These are phyloP conservation scores for Zymoseptoria pseudotritici DNA, from an alignment of 2,329 filamentous ascomycete genomes.

Conservation along the genomic window DNA sequence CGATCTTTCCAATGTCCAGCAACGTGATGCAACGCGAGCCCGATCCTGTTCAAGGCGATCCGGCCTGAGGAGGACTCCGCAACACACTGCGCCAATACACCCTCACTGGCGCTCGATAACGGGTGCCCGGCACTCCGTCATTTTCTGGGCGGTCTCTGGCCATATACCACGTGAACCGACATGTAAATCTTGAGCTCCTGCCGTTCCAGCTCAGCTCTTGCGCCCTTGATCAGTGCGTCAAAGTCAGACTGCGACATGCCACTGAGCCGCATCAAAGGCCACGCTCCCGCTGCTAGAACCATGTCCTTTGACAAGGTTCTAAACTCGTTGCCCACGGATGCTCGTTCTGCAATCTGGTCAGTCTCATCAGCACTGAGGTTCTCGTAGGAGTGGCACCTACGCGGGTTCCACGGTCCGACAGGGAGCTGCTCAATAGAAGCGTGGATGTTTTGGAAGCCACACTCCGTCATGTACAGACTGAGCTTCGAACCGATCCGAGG, in stretches of 20 bases:
- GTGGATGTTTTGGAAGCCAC: slow-evolving; percentile 14
- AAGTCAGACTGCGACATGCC: slow-evolving; percentile 10
- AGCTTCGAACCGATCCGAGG: slow-evolving; percentile 15
- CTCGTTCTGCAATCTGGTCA: slow-evolving; percentile 1
- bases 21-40: too few relatives aligned
- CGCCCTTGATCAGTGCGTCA: slow-evolving; percentile 12
- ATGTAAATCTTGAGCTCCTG: slow-evolving; percentile 14
- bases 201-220: slow-evolving; percentile 10
- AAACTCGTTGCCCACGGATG: slow-evolving; percentile 2
- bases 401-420: slow-evolving; percentile 7
- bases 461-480: slow-evolving; percentile 11
- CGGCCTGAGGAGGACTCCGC: too few relatives aligned
- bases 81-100: not conserved
- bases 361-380: not conserved
- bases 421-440: slow-evolving; percentile 1
- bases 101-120: not conserved
- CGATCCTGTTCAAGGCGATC: too few relatives aligned
- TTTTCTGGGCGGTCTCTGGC: not conserved
- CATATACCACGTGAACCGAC: slow-evolving; percentile 8
- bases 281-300: slow-evolving; percentile 13
- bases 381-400: slow-evolving; percentile 3
- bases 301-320: slow-evolving; percentile 10
- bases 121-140: not conserved
- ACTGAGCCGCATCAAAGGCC: slow-evolving; percentile 9
- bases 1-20: too few relatives aligned